phyloP scores from a whole-genome alignment of 495 filamentous ascomycete species.

The Penicillium paradoxum region DNA sequence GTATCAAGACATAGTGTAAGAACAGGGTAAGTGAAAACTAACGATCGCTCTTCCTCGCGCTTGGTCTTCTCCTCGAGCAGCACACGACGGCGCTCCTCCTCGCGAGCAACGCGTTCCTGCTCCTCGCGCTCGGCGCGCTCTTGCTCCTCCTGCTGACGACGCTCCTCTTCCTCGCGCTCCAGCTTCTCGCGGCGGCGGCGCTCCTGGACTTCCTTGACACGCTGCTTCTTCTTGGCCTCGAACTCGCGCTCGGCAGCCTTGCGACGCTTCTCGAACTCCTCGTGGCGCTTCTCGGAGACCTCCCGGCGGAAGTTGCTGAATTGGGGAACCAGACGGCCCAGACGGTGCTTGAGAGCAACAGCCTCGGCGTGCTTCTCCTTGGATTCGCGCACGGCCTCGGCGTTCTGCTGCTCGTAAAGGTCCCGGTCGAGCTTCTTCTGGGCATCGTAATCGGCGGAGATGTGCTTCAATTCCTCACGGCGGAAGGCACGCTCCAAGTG shows the following conservation, averaged over 20 bases:
- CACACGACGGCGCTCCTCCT: constrained; percentile 61
- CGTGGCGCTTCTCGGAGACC: constrained; percentile 77
- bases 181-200: constrained; percentile 65
- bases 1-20: constrained; percentile 15
- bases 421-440: constrained; percentile 78
- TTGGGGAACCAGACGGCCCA: constrained; percentile 69
- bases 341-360: constrained; percentile 85
- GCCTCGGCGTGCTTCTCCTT: constrained; percentile 86
- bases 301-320: constrained; percentile 80
- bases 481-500: constrained; percentile 96
- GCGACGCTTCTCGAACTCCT: constrained; percentile 91
- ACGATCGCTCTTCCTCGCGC: constrained; percentile 79
- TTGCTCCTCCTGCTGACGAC: constrained; percentile 70
- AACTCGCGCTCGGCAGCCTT: constrained; percentile 85
- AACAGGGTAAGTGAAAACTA: constrained; percentile 24
- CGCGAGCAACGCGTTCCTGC: constrained; percentile 68
- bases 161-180: constrained; percentile 78
- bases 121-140: constrained; percentile 74
- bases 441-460: constrained; percentile 76
- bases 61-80: constrained; percentile 71
- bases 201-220: constrained; percentile 78
- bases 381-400: constrained; percentile 69
- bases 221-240: constrained; percentile 79
- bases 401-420: constrained; percentile 72
- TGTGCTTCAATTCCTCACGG: constrained; percentile 88